phyloP scores from a whole-genome alignment of 345 rosid genomes.

The Eucalyptus leucophloia region DNA sequence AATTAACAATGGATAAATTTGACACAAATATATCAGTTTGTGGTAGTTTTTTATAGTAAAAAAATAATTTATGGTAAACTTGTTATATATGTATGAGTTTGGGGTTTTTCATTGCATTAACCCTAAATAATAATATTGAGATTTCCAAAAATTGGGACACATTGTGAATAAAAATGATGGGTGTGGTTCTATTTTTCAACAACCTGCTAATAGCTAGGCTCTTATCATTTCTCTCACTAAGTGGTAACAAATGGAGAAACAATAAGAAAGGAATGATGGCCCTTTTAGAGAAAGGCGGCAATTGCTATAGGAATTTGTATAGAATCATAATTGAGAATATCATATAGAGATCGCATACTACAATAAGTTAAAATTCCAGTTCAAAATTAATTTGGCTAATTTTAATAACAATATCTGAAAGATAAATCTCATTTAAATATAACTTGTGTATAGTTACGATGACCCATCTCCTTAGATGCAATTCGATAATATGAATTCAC shows the following conservation, averaged over 20 bases:
- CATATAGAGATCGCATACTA: background rate
- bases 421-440: background rate
- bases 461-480: background rate
- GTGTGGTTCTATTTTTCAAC: background rate
- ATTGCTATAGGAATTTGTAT: constrained; percentile 30
- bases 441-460: background rate
- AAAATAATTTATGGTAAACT: no score
- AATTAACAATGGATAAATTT: no score
- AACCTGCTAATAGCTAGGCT: background rate
- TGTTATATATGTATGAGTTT: no score
- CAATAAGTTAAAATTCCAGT: background rate
- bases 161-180: background rate
- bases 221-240: background rate
- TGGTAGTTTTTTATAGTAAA: no score
- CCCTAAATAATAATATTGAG: background rate
- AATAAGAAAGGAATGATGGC: background rate
- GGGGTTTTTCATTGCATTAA: background rate
- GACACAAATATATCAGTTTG: no score
- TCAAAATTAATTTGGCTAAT: background rate
- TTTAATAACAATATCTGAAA: background rate
- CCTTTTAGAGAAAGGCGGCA: constrained; percentile 16
- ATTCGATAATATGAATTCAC: background rate
- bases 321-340: background rate
- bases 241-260: background rate
- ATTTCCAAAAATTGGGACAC: background rate